Evolutionary conservation across 371 early-diverging fungal species (phyloP), one percentile per base, ranked within the genome.

Genomic region (Syncephalis plumigaleata): DNA sequence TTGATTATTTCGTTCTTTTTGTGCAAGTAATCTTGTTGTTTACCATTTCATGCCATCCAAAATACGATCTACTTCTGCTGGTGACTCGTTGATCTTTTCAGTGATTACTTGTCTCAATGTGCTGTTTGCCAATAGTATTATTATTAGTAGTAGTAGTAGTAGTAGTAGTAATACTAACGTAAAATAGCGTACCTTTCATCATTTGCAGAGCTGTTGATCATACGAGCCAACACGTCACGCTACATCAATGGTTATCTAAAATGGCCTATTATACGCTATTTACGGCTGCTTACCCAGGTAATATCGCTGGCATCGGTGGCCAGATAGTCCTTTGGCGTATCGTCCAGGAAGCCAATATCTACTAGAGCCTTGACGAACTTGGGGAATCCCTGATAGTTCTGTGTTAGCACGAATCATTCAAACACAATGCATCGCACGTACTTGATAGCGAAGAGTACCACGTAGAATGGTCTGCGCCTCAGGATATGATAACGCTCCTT

Each of bases 401-500:
- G 15, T 44, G 36, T 31, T 47, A 49, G n/a, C 43, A 48, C 15
- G 38, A 15, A 27, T 45, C 5, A 22, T 25, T 22, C 7, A 51
- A 40, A 16, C 13, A 39, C 23, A 27, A 16, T 16, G 13, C 8
- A 21, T 3, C 11, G 22, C 15, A 1, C 15, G 20, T 47, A 66
- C 77, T 58, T 87, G 80, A 66, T 93, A 96, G 49, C 96, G 78
- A 45, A 96, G 65, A 15, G 93, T 87, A 45, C 96, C 96, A 55
- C 96, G 83, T 48, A 96, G 70, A 49, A 93, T 77, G n/a, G 88
- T 90, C 50, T 83, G 68, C 23, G 90, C 87, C 56, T 92, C 93
- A 18, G 93, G 92, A 97, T 94, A 63, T 84, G 66, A 73, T 97
- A 97, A 50, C 87, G 79, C 68, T 87, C 79, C 63, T 78, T 80